Percentiles rank a stretch among this genome's conserved stretches.
Evolutionary conservation across 2,329 filamentous ascomycete species (phyloP).

Genomic region (Beauveria australis): DNA sequence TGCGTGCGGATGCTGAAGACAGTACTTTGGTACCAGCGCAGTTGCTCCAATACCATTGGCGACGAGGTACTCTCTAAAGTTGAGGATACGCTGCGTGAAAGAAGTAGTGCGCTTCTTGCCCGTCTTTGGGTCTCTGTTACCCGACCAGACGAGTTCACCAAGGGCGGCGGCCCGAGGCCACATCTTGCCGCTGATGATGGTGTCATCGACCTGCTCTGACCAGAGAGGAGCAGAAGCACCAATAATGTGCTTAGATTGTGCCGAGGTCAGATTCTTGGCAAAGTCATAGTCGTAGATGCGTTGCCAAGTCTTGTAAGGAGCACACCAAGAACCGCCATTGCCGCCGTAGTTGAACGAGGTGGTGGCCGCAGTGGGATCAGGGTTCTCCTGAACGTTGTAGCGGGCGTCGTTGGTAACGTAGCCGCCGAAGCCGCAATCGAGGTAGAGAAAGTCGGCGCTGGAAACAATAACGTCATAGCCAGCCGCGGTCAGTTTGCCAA

Average conservation of each 20-base stretch:
- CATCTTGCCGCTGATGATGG: slow-evolving; percentile 39
- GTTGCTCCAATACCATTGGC: slow-evolving; percentile 25
- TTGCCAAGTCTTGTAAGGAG: slow-evolving; percentile 52
- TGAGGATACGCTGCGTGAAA: slow-evolving; percentile 6
- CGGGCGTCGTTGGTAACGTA: slow-evolving; percentile 46
- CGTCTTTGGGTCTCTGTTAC: slow-evolving; percentile 36
- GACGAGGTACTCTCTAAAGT: slow-evolving; percentile 9
- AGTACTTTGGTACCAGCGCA: slow-evolving; percentile 48
- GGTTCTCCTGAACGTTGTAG: slow-evolving; percentile 46
- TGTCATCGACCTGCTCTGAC: slow-evolving; percentile 47
- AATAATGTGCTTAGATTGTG: slow-evolving; percentile 39
- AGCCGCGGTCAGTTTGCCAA: slow-evolving; percentile 38
- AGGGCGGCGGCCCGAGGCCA: slow-evolving; percentile 51
- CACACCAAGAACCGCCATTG: slow-evolving; percentile 47
- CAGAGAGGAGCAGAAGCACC: slow-evolving; percentile 45
- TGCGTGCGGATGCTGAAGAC: slow-evolving; percentile 47
- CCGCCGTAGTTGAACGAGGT: slow-evolving; percentile 48
- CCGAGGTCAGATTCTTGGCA: slow-evolving; percentile 36
- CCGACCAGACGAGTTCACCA: slow-evolving; percentile 47
- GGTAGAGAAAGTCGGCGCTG: slow-evolving; percentile 45
- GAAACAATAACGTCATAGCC: slow-evolving; percentile 51
- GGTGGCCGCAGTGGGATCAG: slow-evolving; percentile 26
- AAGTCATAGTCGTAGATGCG: slow-evolving; percentile 53
- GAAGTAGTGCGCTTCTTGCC: slow-evolving; percentile 9
- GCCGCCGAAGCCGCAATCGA: slow-evolving; percentile 48